phyloP scores from a whole-genome alignment of 2,329 filamentous ascomycete genomes.

The Tolypocladium pustulatum region DNA sequence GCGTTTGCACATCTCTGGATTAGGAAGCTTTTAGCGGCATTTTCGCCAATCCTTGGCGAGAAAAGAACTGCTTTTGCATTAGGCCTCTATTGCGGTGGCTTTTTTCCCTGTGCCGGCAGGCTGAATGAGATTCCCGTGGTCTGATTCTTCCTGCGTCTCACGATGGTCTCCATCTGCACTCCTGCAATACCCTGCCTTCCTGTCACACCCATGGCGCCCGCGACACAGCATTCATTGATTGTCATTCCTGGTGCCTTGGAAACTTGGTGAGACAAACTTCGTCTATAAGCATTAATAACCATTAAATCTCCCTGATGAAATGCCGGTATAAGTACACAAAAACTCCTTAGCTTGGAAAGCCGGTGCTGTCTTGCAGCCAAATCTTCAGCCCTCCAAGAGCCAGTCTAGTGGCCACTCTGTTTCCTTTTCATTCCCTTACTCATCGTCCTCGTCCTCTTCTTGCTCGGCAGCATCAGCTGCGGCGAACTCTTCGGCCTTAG shows the following conservation, averaged over 20 bases:
- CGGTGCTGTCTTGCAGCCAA: background rate
- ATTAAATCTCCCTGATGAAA: background rate
- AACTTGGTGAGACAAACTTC: background rate
- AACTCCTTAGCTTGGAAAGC: background rate
- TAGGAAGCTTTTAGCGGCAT: background rate
- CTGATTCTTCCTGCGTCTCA: background rate
- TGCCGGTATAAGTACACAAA: background rate
- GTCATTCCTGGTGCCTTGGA: background rate
- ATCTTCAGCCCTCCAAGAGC: background rate
- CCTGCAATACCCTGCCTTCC: no score
- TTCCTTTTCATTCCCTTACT: background rate
- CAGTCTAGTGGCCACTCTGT: background rate
- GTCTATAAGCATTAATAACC: background rate
- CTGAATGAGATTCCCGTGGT: background rate
- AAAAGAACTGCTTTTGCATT: background rate
- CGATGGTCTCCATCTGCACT: background rate
- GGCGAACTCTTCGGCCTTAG: background rate
- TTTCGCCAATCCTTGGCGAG: background rate
- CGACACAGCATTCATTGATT: background rate
- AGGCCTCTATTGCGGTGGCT: background rate
- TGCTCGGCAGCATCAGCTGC: background rate
- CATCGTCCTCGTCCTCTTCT: slow-evolving; percentile 1
- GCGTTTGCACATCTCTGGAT: background rate
- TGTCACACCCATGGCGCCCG: background rate
- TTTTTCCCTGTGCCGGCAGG: no score